Evolutionary conservation across 768 basidiomycete genomes (phyloP), one percentile per base, ranked within the genome.

Genomic region (Tricholoma saponaceum): DNA sequence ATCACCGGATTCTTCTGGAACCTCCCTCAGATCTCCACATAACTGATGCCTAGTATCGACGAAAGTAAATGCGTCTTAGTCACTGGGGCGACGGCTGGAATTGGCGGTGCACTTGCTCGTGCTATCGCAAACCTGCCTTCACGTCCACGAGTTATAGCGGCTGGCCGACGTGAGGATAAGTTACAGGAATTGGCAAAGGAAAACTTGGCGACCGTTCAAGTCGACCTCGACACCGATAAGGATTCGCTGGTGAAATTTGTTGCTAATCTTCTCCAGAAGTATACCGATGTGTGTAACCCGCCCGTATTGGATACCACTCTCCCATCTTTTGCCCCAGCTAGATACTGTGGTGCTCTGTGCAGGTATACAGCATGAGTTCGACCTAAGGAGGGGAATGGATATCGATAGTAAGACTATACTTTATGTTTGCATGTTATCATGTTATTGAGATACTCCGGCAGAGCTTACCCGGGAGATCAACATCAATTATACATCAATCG

Each of bases 261-360:
- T 7, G 69, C 77, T 7, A 64, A 70, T 7, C 64, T 82, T 23
- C 50, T 82, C n/a, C 59, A 70, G 3, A 71, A 73, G 41, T 78
- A 79, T 65, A 81, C 82, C 2, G 72, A 83, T 23, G 84, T 83
- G 58, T 10, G 76, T 65, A 9, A 22, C 8, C 35, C 20, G 26
- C 9, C 5, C 14, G 14, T n/a, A 26, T 32, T 10, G 23, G 39
- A 25, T 20, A 56, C 22, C 47, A n/a, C n/a, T 2, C 13, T 33
- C 52, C 55, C 53, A 22, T 32, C 26, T 12, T 39, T 26, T 39
- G 35, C 41, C 51, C 28, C 60, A 86, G 85, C 67, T 85, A 32
- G 84, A 87, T 64, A 75, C 82, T 0, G 69, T 86, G 46, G 68
- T 86, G 8, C 70, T 85, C 46, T 72, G 76, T 30, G 79, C 83